phyloP scores from a whole-genome alignment of 2,329 filamentous ascomycete genomes.

The Lasiodiplodia sp. region DNA sequence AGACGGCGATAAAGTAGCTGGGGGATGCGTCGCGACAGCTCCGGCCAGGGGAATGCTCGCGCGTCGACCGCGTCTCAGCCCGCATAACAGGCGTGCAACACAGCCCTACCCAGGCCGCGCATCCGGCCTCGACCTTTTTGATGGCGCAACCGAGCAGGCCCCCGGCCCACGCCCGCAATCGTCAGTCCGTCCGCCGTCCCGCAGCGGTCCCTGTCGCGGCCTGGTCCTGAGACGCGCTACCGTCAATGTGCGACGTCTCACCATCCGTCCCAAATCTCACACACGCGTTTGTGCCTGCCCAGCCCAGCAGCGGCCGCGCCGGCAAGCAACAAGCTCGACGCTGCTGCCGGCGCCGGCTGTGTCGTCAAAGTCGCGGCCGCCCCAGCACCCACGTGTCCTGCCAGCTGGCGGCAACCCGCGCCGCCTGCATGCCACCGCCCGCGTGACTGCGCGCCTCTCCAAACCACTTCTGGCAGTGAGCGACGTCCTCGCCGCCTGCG shows the following conservation, averaged over 20 bases:
- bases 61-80: slow-evolving; percentile 20
- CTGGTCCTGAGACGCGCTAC: slow-evolving; percentile 23
- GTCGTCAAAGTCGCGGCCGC: slow-evolving; percentile 2
- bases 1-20: not conserved
- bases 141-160: slow-evolving; percentile 1
- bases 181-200: not conserved
- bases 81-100: slow-evolving; percentile 25
- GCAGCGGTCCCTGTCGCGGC: slow-evolving; percentile 1
- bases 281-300: not conserved
- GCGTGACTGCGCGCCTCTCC: slow-evolving; percentile 12
- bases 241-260: slow-evolving; percentile 20
- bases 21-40: not conserved
- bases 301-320: not conserved
- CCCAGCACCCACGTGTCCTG: not conserved
- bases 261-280: slow-evolving; percentile 18
- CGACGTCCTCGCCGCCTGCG: not conserved
- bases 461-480: not conserved
- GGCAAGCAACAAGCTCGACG: not conserved
- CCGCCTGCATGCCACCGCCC: not conserved
- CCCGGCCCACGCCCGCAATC: not conserved
- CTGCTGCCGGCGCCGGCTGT: not conserved
- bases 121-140: not conserved
- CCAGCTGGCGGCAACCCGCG: slow-evolving; percentile 20
- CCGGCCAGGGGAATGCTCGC: slow-evolving; percentile 22
- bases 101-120: slow-evolving; percentile 9